These are phyloP conservation scores for Carex arenaria DNA, from an alignment of 202 grass and related monocot species.

Conservation along the genomic window DNA sequence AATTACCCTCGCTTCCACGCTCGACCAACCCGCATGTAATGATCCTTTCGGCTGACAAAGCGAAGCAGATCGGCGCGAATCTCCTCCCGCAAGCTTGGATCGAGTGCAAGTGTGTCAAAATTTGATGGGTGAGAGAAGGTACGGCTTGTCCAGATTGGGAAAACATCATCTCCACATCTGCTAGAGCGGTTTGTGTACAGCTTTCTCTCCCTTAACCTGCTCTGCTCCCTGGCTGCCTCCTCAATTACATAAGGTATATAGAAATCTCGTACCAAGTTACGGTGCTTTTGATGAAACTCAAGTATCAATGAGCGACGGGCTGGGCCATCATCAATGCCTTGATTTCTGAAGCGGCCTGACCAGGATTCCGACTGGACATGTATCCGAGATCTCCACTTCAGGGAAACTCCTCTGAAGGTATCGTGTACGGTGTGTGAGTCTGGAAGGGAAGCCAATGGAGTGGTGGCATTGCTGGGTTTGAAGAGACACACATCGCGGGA, in stretches of 20 bases:
- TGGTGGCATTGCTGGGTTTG: constrained; percentile 33
- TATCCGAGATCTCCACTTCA: constrained; percentile 42
- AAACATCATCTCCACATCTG: constrained; percentile 30
- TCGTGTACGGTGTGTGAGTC: constrained; percentile 47
- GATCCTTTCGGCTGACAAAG: constrained; percentile 35
- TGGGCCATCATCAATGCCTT: background rate
- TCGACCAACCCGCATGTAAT: constrained; percentile 59
- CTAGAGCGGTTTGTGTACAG: constrained; percentile 63
- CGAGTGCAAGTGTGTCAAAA: constrained; percentile 56
- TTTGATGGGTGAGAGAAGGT: constrained; percentile 57
- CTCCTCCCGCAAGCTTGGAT: constrained; percentile 39
- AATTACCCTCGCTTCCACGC: constrained; percentile 62
- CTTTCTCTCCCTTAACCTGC: constrained; percentile 38
- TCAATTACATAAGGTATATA: constrained; percentile 58
- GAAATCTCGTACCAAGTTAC: constrained; percentile 15
- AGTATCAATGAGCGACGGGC: constrained; percentile 39
- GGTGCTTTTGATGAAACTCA: constrained; percentile 42
- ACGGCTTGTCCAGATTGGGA: constrained; percentile 36
- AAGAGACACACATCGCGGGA: constrained; percentile 23
- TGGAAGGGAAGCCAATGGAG: constrained; percentile 40
- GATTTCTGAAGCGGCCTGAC: background rate
- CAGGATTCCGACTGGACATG: background rate
- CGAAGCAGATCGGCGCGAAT: constrained; percentile 52
- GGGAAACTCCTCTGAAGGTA: constrained; percentile 38
- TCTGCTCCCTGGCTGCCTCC: constrained; percentile 40